Conservation (phyloP, 2,329 filamentous ascomycete species). For the Pezicula carpinea region DNA sequence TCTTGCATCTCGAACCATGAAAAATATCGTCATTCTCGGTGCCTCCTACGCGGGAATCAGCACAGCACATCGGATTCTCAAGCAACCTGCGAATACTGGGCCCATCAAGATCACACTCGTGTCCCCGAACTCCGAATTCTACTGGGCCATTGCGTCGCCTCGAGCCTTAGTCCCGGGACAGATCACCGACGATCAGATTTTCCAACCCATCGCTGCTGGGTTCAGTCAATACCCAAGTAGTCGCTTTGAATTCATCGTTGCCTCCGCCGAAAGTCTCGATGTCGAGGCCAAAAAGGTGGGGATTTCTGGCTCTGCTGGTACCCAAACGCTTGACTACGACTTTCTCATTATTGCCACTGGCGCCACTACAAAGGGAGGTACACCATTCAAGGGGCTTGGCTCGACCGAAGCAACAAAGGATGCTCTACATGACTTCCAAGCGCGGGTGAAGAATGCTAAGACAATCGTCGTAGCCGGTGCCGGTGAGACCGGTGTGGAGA, state of each 20-base stretch:
- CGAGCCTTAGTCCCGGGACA: conserved; percentile 40
- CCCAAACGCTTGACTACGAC: conserved; percentile 39
- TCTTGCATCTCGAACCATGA: conserved; percentile 15
- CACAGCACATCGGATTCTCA: conserved; percentile 28
- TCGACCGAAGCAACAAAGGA: conserved; percentile 31
- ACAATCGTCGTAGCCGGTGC: conserved; percentile 29
- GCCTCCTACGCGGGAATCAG: conserved; percentile 27
- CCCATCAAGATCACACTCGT: conserved; percentile 50
- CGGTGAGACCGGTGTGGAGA: conserved; percentile 31
- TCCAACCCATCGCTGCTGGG: conserved; percentile 34
- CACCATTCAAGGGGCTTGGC: conserved; percentile 46
- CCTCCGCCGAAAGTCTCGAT: conserved; percentile 41
- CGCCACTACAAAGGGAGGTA: conserved; percentile 34
- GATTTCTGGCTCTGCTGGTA: conserved; percentile 32
- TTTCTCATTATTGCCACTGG: conserved; percentile 53
- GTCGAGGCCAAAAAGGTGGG: conserved; percentile 37
- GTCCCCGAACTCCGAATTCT: conserved; percentile 45
- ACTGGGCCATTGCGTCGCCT: conserved; percentile 45
- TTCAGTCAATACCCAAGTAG: conserved; percentile 43
- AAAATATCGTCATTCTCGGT: conserved; percentile 28
- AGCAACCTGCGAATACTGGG: conserved; percentile 17
- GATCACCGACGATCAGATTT: conserved; percentile 37
- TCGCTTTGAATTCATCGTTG: conserved; percentile 49
- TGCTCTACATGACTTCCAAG: conserved; percentile 20
- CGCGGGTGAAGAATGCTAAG: conserved; percentile 18